phyloP scores from a whole-genome alignment of 1,139 yeast species.

The Lodderomyces pseudojiufengensis region DNA sequence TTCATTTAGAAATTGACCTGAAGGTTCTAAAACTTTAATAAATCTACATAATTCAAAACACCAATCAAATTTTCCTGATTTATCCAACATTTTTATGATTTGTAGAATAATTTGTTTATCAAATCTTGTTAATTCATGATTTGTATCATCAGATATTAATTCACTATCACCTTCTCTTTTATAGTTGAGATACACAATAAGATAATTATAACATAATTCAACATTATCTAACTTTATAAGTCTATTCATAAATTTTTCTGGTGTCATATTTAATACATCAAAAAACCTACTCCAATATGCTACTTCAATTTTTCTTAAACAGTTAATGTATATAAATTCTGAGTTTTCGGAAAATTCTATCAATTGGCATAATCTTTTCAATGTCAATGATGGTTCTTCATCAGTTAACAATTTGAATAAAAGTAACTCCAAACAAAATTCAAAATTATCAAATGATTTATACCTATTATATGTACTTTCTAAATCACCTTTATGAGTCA shows the following conservation, averaged over 20 bases:
- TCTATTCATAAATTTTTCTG: constrained; percentile 37
- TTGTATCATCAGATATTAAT: constrained; percentile 4
- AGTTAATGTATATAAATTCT: constrained; percentile 37
- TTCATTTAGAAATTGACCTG: constrained; percentile 25
- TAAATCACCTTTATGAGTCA: constrained; percentile 22
- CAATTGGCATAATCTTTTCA: constrained; percentile 26
- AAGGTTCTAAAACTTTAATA: constrained; percentile 40
- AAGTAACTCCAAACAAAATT: constrained; percentile 39
- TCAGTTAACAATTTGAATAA: constrained; percentile 33
- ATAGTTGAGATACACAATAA: constrained; percentile 40
- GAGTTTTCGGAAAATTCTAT: constrained; percentile 27
- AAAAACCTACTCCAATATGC: constrained; percentile 40
- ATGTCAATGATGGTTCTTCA: constrained; percentile 11
- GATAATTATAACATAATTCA: constrained; percentile 40
- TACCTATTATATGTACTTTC: constrained; percentile 24
- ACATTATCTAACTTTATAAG: constrained; percentile 33
- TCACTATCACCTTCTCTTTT: constrained; percentile 30
- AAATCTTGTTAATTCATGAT: constrained; percentile 20
- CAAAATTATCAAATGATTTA: constrained; percentile 27
- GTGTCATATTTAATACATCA: constrained; percentile 31
- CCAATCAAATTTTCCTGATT: constrained; percentile 39
- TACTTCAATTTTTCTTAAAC: constrained; percentile 43
- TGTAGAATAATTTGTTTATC: constrained; percentile 34
- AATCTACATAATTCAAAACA: constrained; percentile 46
- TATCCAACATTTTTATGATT: constrained; percentile 33